Evolutionary conservation across 352 stramenopile genomes (phyloP).

Genomic region (Phytophthora crassamura): DNA sequence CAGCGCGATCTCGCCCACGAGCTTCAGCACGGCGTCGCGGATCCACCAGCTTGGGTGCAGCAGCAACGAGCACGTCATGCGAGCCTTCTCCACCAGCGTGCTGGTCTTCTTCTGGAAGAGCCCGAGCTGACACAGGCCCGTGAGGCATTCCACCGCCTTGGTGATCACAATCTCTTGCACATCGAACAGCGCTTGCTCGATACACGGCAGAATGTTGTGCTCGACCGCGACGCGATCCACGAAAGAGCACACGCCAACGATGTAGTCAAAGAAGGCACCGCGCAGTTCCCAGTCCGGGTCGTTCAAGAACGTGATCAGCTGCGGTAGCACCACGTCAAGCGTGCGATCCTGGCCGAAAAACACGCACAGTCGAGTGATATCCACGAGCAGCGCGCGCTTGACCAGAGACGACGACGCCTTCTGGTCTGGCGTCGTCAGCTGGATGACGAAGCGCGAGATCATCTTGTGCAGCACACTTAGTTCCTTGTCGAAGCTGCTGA

Average conservation of each 20-base stretch:
- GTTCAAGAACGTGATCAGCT: conserved; percentile 98
- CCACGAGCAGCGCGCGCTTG: conserved; percentile 94
- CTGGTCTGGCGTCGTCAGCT: conserved; percentile 91
- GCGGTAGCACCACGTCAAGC: conserved; percentile 95
- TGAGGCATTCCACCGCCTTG: conserved; percentile 92
- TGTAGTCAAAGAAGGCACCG: conserved; percentile 92
- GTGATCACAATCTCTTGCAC: conserved; percentile 96
- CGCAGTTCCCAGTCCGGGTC: conserved; percentile 94
- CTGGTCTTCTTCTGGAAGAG: conserved; percentile 91
- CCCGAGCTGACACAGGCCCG: conserved; percentile 90
- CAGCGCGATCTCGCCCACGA: conserved; percentile 87
- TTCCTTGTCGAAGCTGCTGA: conserved; percentile 94
- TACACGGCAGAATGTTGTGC: conserved; percentile 97
- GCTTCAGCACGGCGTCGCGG: conserved; percentile 79
- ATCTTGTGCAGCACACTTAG: conserved; percentile 93
- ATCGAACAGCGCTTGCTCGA: conserved; percentile 97
- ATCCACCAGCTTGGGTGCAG: conserved; percentile 92
- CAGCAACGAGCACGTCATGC: conserved; percentile 85
- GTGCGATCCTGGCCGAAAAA: conserved; percentile 97
- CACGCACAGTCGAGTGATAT: conserved; percentile 96
- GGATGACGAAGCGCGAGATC: conserved; percentile 94
- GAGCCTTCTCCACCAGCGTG: conserved; percentile 84
- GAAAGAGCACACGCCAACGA: conserved; percentile 94
- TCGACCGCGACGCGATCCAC: conserved; percentile 93
- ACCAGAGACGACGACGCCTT: conserved; percentile 92